Evolutionary conservation across 1,284 basidiomycete species (phyloP), one percentile per base, ranked within the genome.

Genomic region (Puccinia triticina): DNA sequence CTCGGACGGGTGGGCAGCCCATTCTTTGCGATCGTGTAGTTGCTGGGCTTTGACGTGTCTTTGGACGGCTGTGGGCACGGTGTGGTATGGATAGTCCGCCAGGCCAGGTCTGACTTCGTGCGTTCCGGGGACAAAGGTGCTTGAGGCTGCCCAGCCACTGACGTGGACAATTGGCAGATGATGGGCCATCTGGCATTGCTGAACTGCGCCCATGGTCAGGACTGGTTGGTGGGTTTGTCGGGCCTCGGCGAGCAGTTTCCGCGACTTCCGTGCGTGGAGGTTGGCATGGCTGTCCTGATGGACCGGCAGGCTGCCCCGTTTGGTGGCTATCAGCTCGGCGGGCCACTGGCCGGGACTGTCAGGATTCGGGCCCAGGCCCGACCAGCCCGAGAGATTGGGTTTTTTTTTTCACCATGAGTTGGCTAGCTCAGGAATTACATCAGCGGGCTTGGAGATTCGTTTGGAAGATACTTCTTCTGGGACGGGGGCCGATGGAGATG

Each of bases 41-140:
- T 93, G 92, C 86, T 95, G 93, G 0, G 93, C 93, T 82, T 92
- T 92, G 89, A 93, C 93, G 76, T 95, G 89, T 75, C 93, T 90
- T 83, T 94, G 92, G 0, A 95, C 93, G 86, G 95, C 93, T 86
- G 96, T 96, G 32, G 94, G 94, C 10, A 96, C 94, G 0, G 94
- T 96, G 8, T 94, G 96, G 87, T 95, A 96, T 0, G 94, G 94
- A 87, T 96, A 96, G 87, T 96, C 93, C 5, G 86, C 86, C 83
- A 87, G 84, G 82, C 87, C 87, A 4, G 87, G 87, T 12, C 87
- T 86, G 11, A 87, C 86, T 76, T 87, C 87, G 84, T 87, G 86
- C 79, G 85, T 85, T 82, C 86, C 86, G 16, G 86, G 86, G 53
- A 86, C 87, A 43, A 87, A 84, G 21, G 87, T 86, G 37, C 85